Evolutionary conservation across 1,284 basidiomycete genomes (phyloP).

Genomic region (Melampsora larici-populina): DNA sequence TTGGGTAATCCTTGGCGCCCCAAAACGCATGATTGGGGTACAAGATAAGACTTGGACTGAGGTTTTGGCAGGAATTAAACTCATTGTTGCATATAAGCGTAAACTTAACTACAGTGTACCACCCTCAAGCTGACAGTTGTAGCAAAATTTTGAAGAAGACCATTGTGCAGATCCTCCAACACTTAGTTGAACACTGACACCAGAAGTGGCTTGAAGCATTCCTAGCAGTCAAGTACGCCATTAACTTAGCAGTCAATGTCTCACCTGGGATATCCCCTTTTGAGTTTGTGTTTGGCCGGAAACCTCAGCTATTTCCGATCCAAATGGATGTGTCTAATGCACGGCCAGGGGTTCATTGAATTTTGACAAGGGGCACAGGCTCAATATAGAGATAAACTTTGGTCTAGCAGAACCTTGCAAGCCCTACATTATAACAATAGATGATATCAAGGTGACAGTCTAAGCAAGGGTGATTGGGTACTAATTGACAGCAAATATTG

Average conservation of each 20-base stretch:
- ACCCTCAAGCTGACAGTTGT: conserved; percentile 48
- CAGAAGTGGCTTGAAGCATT: conserved; percentile 43
- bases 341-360: neutral
- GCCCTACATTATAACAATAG: neutral
- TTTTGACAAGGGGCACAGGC: neutral
- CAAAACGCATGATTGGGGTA: neutral
- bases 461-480: neutral
- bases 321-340: neutral
- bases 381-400: neutral
- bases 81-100: conserved; percentile 53
- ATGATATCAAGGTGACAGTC: neutral
- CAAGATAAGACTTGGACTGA: neutral
- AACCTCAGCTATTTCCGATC: conserved; percentile 46
- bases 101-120: conserved; percentile 53
- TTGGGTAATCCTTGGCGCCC: neutral
- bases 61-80: conserved; percentile 3
- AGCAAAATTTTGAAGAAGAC: neutral
- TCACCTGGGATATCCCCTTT: conserved; percentile 45
- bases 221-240: conserved; percentile 35
- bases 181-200: conserved; percentile 21
- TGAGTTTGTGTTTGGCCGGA: conserved; percentile 45
- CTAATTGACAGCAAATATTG: neutral
- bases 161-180: too few relatives aligned
- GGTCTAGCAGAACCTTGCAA: neutral
- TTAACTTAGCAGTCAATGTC: conserved; percentile 44